Conservation (phyloP, 140 eudicot species). For the Oenanthe javanica region DNA sequence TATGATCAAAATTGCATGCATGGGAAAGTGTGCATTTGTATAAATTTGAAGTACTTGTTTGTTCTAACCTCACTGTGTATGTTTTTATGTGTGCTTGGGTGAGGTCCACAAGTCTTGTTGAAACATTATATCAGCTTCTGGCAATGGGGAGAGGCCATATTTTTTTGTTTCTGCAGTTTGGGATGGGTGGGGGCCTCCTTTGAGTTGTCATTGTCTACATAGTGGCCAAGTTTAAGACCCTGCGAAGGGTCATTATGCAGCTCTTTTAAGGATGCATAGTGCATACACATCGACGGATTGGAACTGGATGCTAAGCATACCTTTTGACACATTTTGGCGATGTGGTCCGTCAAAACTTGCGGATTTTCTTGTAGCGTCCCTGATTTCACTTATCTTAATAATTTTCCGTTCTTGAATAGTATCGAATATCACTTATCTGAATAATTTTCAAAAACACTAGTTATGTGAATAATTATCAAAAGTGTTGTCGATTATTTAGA, state of each 20-base stretch:
- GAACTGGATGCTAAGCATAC: too few species aligned
- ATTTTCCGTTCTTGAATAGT: too few species aligned
- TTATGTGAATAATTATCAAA: too few species aligned
- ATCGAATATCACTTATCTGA: too few species aligned
- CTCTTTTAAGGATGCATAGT: background rate
- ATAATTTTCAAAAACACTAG: too few species aligned
- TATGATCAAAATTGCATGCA: constrained; percentile 15
- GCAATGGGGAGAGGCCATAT: background rate
- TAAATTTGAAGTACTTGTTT: background rate
- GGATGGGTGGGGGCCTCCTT: constrained; percentile 9
- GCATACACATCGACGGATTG: background rate
- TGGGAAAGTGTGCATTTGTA: constrained; percentile 34
- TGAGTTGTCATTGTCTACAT: constrained; percentile 25
- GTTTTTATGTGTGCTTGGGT: background rate
- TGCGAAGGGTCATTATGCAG: constrained; percentile 22
- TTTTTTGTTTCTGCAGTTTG: background rate
- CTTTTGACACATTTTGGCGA: too few species aligned
- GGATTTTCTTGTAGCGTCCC: too few species aligned
- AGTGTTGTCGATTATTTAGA: too few species aligned
- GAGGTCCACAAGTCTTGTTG: constrained; percentile 12
- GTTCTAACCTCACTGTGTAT: constrained; percentile 5
- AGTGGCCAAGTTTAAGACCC: constrained; percentile 6
- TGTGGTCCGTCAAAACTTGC: too few species aligned
- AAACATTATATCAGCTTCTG: background rate
- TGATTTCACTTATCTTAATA: too few species aligned